Percentiles rank a stretch among this genome's conserved stretches.
Conservation (phyloP, 352 stramenopile species). For the Halophytophthora polymorphica region DNA sequence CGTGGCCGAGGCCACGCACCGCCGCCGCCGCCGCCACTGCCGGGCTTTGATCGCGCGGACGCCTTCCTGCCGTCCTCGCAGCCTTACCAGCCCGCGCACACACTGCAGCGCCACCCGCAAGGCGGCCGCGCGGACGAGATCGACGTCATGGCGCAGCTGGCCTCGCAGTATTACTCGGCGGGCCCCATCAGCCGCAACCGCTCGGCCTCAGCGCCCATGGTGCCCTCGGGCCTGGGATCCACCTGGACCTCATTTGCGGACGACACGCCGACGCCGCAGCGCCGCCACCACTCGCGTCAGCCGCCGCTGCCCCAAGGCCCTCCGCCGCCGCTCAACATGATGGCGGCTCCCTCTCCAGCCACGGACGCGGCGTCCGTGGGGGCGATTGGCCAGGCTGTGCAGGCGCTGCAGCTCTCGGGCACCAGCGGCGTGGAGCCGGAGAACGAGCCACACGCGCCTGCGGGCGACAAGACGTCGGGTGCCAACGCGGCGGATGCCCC, state of each 20-base stretch:
- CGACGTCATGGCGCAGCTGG: constrained; percentile 81
- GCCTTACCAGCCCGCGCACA: constrained; percentile 21
- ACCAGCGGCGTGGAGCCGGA: constrained; percentile 32
- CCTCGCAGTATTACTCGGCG: constrained; percentile 74
- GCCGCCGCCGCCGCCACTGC: constrained; percentile 20
- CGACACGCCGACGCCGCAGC: constrained; percentile 27
- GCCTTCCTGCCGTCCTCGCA: constrained; percentile 24
- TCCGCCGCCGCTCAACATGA: constrained; percentile 49
- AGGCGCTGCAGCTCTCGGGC: constrained; percentile 46
- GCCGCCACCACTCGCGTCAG: constrained; percentile 9
- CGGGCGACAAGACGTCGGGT: neutral
- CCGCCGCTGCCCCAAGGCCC: constrained; percentile 34
- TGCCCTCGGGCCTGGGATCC: constrained; percentile 48
- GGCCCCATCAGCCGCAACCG: constrained; percentile 45
- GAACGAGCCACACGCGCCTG: constrained; percentile 23
- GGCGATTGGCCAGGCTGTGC: constrained; percentile 62
- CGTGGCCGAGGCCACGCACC: neutral
- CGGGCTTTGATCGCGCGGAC: constrained; percentile 23
- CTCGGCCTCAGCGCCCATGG: constrained; percentile 67
- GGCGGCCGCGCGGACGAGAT: constrained; percentile 35
- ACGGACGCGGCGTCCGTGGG: constrained; percentile 37
- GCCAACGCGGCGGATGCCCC: constrained; percentile 12
- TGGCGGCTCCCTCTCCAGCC: constrained; percentile 26
- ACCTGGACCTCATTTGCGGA: constrained; percentile 60
- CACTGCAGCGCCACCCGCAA: constrained; percentile 14